Conservation (phyloP, 371 early-diverging fungal species). For the Lichtheimia ramosa region DNA sequence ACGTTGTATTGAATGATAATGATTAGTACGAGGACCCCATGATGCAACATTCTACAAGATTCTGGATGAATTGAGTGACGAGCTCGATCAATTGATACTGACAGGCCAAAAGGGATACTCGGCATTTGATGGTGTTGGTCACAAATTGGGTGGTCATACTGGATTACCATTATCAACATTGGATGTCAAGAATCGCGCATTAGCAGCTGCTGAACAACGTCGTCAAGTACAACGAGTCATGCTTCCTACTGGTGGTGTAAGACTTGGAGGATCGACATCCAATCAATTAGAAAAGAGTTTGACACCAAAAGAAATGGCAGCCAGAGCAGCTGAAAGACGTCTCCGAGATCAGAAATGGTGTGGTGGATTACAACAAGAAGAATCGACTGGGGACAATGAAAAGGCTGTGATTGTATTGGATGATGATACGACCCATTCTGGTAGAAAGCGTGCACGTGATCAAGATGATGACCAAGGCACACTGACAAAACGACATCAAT, state of each 20-base stretch:
- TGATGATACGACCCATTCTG: slow-evolving; percentile 1
- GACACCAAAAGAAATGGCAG: slow-evolving; percentile 45
- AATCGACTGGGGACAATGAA: not conserved
- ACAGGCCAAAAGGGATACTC: slow-evolving; percentile 49
- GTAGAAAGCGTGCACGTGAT: slow-evolving; percentile 1
- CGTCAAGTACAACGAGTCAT: slow-evolving; percentile 32
- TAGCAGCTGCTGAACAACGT: slow-evolving; percentile 55
- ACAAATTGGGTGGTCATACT: slow-evolving; percentile 31
- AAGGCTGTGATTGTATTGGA: slow-evolving; percentile 5
- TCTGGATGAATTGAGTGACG: slow-evolving; percentile 53
- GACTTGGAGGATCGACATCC: slow-evolving; percentile 36
- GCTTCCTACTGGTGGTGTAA: slow-evolving; percentile 50
- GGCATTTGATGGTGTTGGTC: slow-evolving; percentile 48
- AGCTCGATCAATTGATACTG: slow-evolving; percentile 48
- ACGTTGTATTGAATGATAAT: not conserved
- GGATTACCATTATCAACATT: slow-evolving; percentile 14
- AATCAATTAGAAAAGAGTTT: slow-evolving; percentile 2
- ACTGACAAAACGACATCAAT: not conserved
- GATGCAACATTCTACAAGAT: slow-evolving; percentile 61
- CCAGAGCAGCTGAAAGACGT: slow-evolving; percentile 57
- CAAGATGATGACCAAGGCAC: not conserved
- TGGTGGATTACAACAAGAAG: slow-evolving; percentile 38
- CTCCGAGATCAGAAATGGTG: slow-evolving; percentile 56
- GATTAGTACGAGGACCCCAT: slow-evolving; percentile 61
- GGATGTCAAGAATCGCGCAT: slow-evolving; percentile 23